A percentile compares a stretch with the other conserved stretches of the same genome.
Conservation (phyloP, 306 rosid species). For the Dryas drummondii region DNA sequence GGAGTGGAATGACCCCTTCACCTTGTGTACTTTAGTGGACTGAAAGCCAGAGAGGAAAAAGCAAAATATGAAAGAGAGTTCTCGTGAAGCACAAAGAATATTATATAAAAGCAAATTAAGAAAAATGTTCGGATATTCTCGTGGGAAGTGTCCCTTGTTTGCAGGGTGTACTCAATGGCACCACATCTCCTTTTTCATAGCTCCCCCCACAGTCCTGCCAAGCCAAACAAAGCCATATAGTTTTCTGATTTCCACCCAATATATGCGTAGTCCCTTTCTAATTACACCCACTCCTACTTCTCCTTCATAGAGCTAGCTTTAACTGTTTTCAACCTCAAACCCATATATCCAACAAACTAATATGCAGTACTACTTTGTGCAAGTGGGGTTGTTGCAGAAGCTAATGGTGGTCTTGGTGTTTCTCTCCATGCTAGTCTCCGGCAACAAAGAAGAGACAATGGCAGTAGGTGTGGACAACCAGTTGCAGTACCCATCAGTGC, state of each 20-base stretch:
- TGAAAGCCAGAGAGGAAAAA: slow-evolving; percentile 42
- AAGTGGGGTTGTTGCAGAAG: slow-evolving; percentile 34
- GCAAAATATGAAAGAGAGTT: slow-evolving; percentile 25
- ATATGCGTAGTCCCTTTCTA: too few relatives aligned
- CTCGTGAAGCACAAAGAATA: slow-evolving; percentile 58
- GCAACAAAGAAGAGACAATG: slow-evolving; percentile 29
- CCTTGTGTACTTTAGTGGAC: too few relatives aligned
- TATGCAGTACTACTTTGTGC: slow-evolving; percentile 18
- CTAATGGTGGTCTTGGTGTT: slow-evolving; percentile 32
- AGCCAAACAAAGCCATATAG: slow-evolving; percentile 38
- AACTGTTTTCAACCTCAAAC: too few relatives aligned
- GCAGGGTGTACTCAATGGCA: slow-evolving; percentile 55
- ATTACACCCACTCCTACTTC: too few relatives aligned
- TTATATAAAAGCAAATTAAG: slow-evolving; percentile 15
- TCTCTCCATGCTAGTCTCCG: slow-evolving; percentile 39
- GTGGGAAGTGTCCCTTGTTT: slow-evolving; percentile 66
- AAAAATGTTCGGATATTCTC: slow-evolving; percentile 30
- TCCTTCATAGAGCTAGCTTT: too few relatives aligned
- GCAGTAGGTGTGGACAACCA: slow-evolving; percentile 10
- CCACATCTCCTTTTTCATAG: slow-evolving; percentile 26
- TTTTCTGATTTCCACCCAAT: slow-evolving; percentile 15
- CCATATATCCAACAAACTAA: background rate
- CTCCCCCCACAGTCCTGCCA: slow-evolving; percentile 24
- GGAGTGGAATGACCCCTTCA: slow-evolving; percentile 19
- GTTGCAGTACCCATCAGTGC: background rate